Evolutionary conservation across 495 filamentous ascomycete species (phyloP).

Genomic region (Penicillium cinerascens): DNA sequence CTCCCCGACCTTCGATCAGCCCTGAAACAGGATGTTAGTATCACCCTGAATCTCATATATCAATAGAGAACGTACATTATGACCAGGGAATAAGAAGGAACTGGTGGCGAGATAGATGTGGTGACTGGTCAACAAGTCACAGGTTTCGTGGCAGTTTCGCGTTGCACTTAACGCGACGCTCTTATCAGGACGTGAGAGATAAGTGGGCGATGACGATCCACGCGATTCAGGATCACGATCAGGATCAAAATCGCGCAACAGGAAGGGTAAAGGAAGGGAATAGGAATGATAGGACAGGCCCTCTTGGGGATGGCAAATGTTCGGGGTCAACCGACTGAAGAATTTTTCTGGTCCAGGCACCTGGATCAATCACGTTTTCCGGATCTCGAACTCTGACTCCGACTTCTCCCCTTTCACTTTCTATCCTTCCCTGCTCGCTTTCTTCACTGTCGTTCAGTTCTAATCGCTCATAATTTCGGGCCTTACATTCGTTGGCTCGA

Average conservation of each 20-base stretch:
- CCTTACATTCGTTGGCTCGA: not conserved
- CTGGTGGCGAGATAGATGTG: not conserved
- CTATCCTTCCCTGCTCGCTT: slow-evolving; percentile 1
- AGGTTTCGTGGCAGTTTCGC: slow-evolving; percentile 44
- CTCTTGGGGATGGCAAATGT: slow-evolving; percentile 9
- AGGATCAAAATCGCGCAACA: not conserved
- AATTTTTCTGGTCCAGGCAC: slow-evolving; percentile 31
- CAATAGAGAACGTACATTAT: slow-evolving; percentile 2
- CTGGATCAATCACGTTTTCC: slow-evolving; percentile 9
- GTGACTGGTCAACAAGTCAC: slow-evolving; percentile 25
- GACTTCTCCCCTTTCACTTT: slow-evolving; percentile 1
- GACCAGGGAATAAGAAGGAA: not conserved
- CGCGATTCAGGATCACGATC: not conserved
- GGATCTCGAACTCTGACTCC: slow-evolving; percentile 9
- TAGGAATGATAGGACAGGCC: not conserved
- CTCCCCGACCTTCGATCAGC: slow-evolving; percentile 38
- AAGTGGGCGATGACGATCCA: not conserved
- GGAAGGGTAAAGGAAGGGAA: not conserved
- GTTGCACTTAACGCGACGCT: slow-evolving; percentile 47
- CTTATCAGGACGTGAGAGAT: slow-evolving; percentile 17
- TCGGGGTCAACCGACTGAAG: slow-evolving; percentile 12
- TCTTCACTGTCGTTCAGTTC: not conserved
- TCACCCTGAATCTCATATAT: not conserved
- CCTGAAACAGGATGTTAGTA: slow-evolving; percentile 28
- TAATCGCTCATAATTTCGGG: not conserved